These are phyloP conservation scores for Chaetoceros muelleri DNA, from an alignment of 108 stramenopile species.

Conservation along the genomic window DNA sequence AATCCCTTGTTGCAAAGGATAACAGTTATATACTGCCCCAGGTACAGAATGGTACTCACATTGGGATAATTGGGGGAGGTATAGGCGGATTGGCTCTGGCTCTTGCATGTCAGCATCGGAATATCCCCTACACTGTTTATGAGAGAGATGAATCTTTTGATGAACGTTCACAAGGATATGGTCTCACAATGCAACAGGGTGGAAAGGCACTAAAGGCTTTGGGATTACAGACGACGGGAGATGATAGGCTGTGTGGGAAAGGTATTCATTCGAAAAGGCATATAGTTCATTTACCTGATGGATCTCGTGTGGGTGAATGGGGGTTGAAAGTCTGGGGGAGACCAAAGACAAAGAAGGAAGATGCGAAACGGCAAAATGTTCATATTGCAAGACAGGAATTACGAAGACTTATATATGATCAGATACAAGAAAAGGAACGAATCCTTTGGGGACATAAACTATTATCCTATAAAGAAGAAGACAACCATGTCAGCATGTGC, in stretches of 20 bases:
- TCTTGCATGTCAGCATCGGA: constrained; percentile 64
- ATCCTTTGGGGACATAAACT: constrained; percentile 50
- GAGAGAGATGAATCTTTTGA: constrained; percentile 67
- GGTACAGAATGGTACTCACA: constrained; percentile 1
- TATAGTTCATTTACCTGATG: constrained; percentile 65
- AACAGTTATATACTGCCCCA: neutral
- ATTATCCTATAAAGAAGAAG: constrained; percentile 9
- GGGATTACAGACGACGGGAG: constrained; percentile 29
- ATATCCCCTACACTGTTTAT: constrained; percentile 52
- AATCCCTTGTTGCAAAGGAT: neutral
- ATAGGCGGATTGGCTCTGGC: constrained; percentile 77
- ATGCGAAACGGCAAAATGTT: constrained; percentile 67
- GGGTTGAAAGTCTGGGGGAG: constrained; percentile 70
- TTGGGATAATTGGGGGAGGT: constrained; percentile 78
- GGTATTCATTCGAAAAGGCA: constrained; percentile 60
- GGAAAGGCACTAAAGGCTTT: constrained; percentile 50
- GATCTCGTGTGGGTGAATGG: constrained; percentile 72
- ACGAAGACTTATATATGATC: constrained; percentile 43
- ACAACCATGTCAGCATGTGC: constrained; percentile 18
- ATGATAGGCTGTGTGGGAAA: constrained; percentile 6
- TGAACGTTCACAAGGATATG: constrained; percentile 74
- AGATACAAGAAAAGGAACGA: constrained; percentile 16
- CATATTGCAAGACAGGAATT: constrained; percentile 72
- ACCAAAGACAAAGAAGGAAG: constrained; percentile 19
- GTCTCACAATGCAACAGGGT: constrained; percentile 87